Evolutionary conservation across 148 eudicot genomes (phyloP).

Genomic region (Fagopyrum homotropicum): DNA sequence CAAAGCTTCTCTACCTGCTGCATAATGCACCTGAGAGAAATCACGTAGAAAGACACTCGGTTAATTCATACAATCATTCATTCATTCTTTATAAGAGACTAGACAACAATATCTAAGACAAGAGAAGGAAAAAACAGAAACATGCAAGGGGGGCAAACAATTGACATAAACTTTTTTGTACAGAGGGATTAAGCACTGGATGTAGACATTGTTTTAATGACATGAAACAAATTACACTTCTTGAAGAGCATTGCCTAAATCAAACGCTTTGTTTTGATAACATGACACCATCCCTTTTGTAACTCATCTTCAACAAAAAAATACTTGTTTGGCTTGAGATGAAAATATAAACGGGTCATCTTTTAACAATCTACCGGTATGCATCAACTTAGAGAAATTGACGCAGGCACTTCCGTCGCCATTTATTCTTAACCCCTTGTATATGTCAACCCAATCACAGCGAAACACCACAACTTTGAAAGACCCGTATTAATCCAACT

Average conservation of each 20-base stretch:
- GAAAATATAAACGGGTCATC: constrained; percentile 25
- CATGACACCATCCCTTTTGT: constrained; percentile 16
- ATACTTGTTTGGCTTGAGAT: constrained; percentile 21
- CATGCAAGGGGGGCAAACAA: too few species aligned
- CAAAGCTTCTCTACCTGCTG: constrained; percentile 33
- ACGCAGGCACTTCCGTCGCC: constrained; percentile 2
- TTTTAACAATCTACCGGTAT: constrained; percentile 12
- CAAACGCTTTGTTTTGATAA: constrained; percentile 18
- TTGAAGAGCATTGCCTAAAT: constrained; percentile 4
- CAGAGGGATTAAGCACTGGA: too few species aligned
- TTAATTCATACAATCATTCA: not conserved
- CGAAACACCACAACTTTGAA: constrained; percentile 12
- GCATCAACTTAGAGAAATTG: not conserved
- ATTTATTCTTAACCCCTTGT: not conserved
- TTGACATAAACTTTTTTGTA: too few species aligned
- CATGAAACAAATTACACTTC: too few species aligned
- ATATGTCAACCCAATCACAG: constrained; percentile 20
- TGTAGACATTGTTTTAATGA: too few species aligned
- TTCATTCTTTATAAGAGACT: not conserved
- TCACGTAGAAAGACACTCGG: not conserved
- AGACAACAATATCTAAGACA: too few species aligned
- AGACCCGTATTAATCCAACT: constrained; percentile 12
- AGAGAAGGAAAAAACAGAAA: too few species aligned
- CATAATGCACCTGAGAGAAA: constrained; percentile 32
- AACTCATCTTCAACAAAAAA: constrained; percentile 17